phyloP scores from a whole-genome alignment of 2,329 filamentous ascomycete species.

The Sarocladium kiliense region DNA sequence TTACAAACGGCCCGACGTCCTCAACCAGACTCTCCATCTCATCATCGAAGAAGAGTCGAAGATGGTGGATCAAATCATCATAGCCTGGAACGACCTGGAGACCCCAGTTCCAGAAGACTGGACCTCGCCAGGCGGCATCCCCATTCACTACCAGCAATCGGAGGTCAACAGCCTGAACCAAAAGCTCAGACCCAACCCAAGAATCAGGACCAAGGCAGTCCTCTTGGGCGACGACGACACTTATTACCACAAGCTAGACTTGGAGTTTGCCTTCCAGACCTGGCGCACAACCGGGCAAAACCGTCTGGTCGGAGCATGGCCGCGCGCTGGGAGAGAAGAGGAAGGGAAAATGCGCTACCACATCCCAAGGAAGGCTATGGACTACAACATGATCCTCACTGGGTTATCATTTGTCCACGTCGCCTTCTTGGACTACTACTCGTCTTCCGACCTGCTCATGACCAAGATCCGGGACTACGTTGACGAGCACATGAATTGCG shows the following conservation, averaged over 20 bases:
- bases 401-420: constrained; percentile 17
- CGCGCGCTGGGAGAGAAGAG: constrained; percentile 12
- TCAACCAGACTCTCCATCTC: constrained; percentile 17
- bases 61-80: constrained; percentile 20
- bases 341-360: constrained; percentile 13
- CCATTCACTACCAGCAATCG: constrained; percentile 19
- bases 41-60: constrained; percentile 17
- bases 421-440: constrained; percentile 16
- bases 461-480: constrained; percentile 14
- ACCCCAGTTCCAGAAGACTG: constrained; percentile 16
- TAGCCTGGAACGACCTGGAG: constrained; percentile 22
- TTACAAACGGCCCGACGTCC: constrained; percentile 19
- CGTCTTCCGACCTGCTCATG: constrained; percentile 11
- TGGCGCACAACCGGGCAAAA: constrained; percentile 18
- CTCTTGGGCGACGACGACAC: constrained; percentile 22
- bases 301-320: constrained; percentile 15
- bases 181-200: constrained; percentile 17
- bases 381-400: constrained; percentile 17
- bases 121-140: constrained; percentile 16
- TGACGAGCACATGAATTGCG: constrained; percentile 18
- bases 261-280: constrained; percentile 21
- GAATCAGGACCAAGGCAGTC: constrained; percentile 18
- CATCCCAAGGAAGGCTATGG: not conserved
- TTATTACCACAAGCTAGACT: constrained; percentile 18
- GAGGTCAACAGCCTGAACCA: constrained; percentile 19